Conservation (phyloP, 2,329 filamentous ascomycete genomes). For the Thermomyces lanuginosus region DNA sequence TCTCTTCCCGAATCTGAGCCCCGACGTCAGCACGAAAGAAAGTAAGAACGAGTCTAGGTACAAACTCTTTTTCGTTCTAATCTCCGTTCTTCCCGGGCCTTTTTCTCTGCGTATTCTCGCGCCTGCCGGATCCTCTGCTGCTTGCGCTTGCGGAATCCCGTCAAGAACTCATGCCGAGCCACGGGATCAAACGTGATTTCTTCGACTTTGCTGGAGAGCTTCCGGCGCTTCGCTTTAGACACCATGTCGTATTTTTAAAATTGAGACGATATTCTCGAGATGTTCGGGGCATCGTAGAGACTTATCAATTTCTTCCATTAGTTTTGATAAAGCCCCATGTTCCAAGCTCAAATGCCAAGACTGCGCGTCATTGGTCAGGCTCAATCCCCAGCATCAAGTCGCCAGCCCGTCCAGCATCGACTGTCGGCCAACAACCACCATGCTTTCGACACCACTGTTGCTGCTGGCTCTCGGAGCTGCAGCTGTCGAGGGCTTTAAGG, state of each 20-base stretch:
- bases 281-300: too few relatives aligned
- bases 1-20: constrained; percentile 73
- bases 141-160: constrained; percentile 94
- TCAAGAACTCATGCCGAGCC: constrained; percentile 73
- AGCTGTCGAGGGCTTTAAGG: constrained; percentile 55
- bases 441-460: constrained; percentile 28
- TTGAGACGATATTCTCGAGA: too few relatives aligned
- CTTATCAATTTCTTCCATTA: too few relatives aligned
- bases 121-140: constrained; percentile 68
- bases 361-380: too few relatives aligned
- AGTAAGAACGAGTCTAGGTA: constrained; percentile 1
- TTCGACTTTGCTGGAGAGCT: constrained; percentile 44
- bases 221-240: constrained; percentile 50
- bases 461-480: constrained; percentile 38
- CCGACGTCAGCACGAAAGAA: constrained; percentile 1
- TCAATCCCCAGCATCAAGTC: constrained; percentile 6
- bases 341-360: too few relatives aligned
- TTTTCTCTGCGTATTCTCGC: constrained; percentile 62
- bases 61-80: constrained; percentile 58
- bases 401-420: constrained; percentile 7
- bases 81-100: constrained; percentile 61
- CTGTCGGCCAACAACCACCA: constrained; percentile 13
- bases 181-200: constrained; percentile 72
- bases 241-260: constrained; percentile 36
- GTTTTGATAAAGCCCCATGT: too few relatives aligned